Conservation (phyloP, 192 early-diverging fungal genomes). For the Umbelopsis sp. region DNA sequence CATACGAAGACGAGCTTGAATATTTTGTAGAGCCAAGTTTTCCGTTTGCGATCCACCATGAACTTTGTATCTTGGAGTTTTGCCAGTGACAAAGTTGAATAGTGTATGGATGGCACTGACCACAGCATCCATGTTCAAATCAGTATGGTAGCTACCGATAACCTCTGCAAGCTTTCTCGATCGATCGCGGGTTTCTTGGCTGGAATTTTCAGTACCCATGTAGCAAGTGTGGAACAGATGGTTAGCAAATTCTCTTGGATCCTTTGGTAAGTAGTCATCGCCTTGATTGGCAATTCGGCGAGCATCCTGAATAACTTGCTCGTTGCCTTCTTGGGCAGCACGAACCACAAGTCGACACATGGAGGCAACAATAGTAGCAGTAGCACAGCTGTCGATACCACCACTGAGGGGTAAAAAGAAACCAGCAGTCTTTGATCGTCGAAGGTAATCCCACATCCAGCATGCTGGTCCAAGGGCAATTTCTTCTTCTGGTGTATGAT, state of each 20-base stretch:
- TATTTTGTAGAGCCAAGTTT: conserved; percentile 96
- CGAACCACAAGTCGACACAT: conserved; percentile 87
- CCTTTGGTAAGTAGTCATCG: conserved; percentile 67
- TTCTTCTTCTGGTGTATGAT: conserved; percentile 86
- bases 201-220: conserved; percentile 95
- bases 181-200: conserved; percentile 78
- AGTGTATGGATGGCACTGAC: conserved; percentile 74
- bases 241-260: conserved; percentile 81
- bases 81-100: conserved; percentile 75
- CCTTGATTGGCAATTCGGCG: conserved; percentile 61
- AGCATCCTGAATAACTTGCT: conserved; percentile 75
- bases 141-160: conserved; percentile 92
- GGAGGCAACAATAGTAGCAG: conserved; percentile 83
- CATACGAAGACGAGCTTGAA: conserved; percentile 96
- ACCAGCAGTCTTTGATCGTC: conserved; percentile 85
- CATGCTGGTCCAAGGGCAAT: conserved; percentile 94
- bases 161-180: conserved; percentile 75
- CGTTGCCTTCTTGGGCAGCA: conserved; percentile 61
- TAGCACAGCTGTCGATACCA: conserved; percentile 96
- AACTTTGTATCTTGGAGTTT: conserved; percentile 75
- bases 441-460: conserved; percentile 99
- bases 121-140: conserved; percentile 87
- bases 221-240: conserved; percentile 93
- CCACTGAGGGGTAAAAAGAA: conserved; percentile 97
- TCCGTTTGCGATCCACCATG: conserved; percentile 84